Percentiles rank a stretch among this genome's conserved stretches.
phyloP scores from a whole-genome alignment of 148 eudicot species.

The Talinum fruticosum region DNA sequence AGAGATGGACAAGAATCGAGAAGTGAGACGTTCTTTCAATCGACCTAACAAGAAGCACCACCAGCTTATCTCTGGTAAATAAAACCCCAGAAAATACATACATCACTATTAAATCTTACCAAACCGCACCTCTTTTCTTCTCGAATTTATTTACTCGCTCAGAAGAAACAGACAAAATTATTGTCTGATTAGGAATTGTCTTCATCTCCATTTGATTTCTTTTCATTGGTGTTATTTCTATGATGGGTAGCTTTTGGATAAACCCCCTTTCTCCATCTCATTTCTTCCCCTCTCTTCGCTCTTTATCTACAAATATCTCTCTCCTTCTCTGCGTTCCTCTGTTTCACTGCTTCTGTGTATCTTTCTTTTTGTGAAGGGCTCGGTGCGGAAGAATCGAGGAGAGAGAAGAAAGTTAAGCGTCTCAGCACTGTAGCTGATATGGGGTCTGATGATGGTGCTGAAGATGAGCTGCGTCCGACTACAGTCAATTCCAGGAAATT shows the following conservation, averaged over 20 bases:
- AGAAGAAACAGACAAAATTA: slow-evolving; percentile 20
- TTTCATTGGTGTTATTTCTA: neutral
- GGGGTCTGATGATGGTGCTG: slow-evolving; percentile 34
- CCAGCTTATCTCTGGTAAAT: slow-evolving; percentile 7
- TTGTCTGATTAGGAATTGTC: slow-evolving; percentile 4
- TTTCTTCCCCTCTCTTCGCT: slow-evolving; percentile 16
- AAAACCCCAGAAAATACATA: neutral
- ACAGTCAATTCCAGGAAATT: slow-evolving; percentile 26
- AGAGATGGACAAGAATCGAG: slow-evolving; percentile 12
- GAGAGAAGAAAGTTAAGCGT: slow-evolving; percentile 31
- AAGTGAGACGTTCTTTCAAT: slow-evolving; percentile 3
- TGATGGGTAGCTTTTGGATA: neutral
- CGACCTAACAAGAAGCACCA: slow-evolving; percentile 10
- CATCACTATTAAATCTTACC: neutral
- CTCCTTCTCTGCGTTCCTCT: slow-evolving; percentile 18
- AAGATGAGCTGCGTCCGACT: slow-evolving; percentile 18
- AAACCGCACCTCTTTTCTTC: neutral
- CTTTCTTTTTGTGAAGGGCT: slow-evolving; percentile 14
- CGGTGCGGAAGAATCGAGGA: slow-evolving; percentile 26
- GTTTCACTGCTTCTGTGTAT: slow-evolving; percentile 9
- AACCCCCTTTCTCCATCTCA: neutral
- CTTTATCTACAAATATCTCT: neutral
- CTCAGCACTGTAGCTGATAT: slow-evolving; percentile 37
- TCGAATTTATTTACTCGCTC: neutral
- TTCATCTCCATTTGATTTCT: neutral